Evolutionary conservation across 164 flowering plant species (phyloP).

Genomic region (Echeveria elegans): DNA sequence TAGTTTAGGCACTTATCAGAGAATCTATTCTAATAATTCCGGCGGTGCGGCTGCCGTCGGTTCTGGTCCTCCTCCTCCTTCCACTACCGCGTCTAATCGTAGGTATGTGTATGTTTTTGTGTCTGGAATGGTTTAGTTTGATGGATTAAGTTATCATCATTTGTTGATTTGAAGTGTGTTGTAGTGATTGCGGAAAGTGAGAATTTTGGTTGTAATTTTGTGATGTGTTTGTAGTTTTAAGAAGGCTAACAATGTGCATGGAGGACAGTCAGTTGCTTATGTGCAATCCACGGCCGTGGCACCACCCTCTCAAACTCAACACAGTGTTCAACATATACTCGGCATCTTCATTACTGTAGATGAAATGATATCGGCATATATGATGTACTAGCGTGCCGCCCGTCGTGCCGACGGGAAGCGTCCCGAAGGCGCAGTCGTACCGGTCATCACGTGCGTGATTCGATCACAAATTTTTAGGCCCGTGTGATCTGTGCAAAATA

Average conservation of each 20-base stretch:
- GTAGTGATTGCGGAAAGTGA: neutral
- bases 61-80: constrained; percentile 48
- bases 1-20: constrained; percentile 35
- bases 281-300: constrained; percentile 24
- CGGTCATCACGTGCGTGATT: too few relatives aligned
- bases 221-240: constrained; percentile 27
- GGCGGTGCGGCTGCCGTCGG: constrained; percentile 29
- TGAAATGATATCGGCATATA: too few relatives aligned
- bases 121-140: neutral
- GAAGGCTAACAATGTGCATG: constrained; percentile 62
- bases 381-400: too few relatives aligned
- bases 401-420: too few relatives aligned
- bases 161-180: too few relatives aligned
- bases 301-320: constrained; percentile 13
- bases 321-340: constrained; percentile 20
- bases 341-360: neutral
- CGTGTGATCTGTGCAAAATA: too few relatives aligned
- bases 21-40: constrained; percentile 36
- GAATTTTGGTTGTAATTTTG: neutral
- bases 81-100: too few relatives aligned
- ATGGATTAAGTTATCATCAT: too few relatives aligned
- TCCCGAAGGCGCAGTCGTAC: too few relatives aligned
- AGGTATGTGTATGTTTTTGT: constrained; percentile 15
- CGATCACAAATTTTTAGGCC: too few relatives aligned
- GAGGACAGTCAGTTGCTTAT: constrained; percentile 39